Percentiles rank a stretch among this genome's conserved stretches.
These are phyloP conservation scores for Protomyces pachydermus DNA, from an alignment of 1,139 yeast species.

Conservation along the genomic window DNA sequence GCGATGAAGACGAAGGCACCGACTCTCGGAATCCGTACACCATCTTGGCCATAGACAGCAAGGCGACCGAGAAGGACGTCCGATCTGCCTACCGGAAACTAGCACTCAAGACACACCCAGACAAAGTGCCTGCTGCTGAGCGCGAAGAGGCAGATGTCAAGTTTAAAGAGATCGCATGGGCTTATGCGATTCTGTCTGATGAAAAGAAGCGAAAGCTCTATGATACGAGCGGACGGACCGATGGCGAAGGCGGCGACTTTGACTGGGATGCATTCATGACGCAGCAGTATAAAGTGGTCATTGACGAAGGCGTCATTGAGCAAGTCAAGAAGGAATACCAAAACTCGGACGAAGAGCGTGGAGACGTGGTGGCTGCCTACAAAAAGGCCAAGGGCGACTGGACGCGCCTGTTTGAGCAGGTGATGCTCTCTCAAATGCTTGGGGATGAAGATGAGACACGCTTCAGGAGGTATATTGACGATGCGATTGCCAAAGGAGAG, in stretches of 20 bases:
- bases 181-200: slow-evolving; percentile 67
- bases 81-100: slow-evolving; percentile 67
- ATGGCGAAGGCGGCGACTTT: slow-evolving; percentile 46
- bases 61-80: slow-evolving; percentile 51
- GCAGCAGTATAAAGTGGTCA: slow-evolving; percentile 45
- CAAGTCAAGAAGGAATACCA: slow-evolving; percentile 65
- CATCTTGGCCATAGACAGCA: slow-evolving; percentile 44
- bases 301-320: slow-evolving; percentile 68
- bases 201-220: slow-evolving; percentile 52
- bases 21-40: slow-evolving; percentile 57
- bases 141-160: slow-evolving; percentile 43
- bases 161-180: slow-evolving; percentile 70
- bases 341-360: slow-evolving; percentile 57
- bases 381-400: slow-evolving; percentile 64
- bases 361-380: slow-evolving; percentile 60
- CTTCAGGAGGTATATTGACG: slow-evolving; percentile 50
- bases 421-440: slow-evolving; percentile 65
- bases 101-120: slow-evolving; percentile 74
- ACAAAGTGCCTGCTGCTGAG: slow-evolving; percentile 51
- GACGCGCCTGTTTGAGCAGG: slow-evolving; percentile 60
- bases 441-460: slow-evolving; percentile 52
- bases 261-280: slow-evolving; percentile 65
- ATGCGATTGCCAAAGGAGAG: slow-evolving; percentile 43
- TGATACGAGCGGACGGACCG: slow-evolving; percentile 64
- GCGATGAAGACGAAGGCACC: slow-evolving; percentile 4